phyloP scores from a whole-genome alignment of 2,329 filamentous ascomycete species.

The Ophiostoma tasmaniense region DNA sequence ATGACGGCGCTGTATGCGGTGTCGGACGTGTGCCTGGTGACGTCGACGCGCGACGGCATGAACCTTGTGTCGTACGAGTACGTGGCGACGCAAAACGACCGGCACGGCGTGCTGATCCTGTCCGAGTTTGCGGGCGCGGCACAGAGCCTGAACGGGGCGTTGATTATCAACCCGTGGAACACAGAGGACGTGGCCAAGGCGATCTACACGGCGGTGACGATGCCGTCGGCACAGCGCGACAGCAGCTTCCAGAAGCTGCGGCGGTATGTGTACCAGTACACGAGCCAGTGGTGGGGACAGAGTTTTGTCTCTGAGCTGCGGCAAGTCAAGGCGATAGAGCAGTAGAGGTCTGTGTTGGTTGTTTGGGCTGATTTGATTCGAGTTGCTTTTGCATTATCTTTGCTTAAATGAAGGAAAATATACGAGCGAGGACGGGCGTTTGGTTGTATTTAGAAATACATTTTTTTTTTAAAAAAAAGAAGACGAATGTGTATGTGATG shows the following conservation, averaged over 20 bases:
- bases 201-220: constrained; percentile 93
- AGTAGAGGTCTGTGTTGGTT: neutral
- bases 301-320: constrained; percentile 78
- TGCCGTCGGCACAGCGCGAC: constrained; percentile 80
- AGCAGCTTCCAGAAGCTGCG: constrained; percentile 86
- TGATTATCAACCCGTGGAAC: constrained; percentile 98
- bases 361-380: neutral
- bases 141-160: constrained; percentile 83
- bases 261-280: constrained; percentile 96
- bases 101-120: constrained; percentile 87
- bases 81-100: constrained; percentile 84
- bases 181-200: constrained; percentile 89
- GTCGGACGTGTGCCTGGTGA: constrained; percentile 86
- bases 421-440: constrained; percentile 6
- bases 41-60: constrained; percentile 96
- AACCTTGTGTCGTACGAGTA: constrained; percentile 98
- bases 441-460: neutral
- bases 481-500: too few species aligned
- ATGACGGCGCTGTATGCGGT: constrained; percentile 88
- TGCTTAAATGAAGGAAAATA: constrained; percentile 7
- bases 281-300: constrained; percentile 92
- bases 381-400: neutral
- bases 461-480: neutral
- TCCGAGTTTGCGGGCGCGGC: constrained; percentile 96
- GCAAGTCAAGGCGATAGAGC: constrained; percentile 15